Percentiles rank a stretch among this genome's conserved stretches.
Evolutionary conservation across 2,329 filamentous ascomycete species (phyloP).

Genomic region (Lachnellula occidentalis): DNA sequence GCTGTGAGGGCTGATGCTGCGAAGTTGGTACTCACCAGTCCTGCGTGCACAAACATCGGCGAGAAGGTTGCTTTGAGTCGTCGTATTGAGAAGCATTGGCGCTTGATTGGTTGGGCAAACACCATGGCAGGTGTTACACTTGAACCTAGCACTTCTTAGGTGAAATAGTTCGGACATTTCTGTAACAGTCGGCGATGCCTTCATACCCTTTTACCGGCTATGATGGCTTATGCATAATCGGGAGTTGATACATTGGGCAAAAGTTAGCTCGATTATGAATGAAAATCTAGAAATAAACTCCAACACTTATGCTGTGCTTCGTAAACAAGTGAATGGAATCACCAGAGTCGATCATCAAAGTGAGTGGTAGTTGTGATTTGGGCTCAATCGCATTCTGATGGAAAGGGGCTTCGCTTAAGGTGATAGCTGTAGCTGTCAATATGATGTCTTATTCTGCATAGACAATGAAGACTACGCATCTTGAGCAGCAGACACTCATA

Average conservation of each 20-base stretch:
- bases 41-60: conserved; percentile 92
- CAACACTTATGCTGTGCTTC: no score
- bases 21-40: conserved; percentile 86
- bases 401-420: no score
- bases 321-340: no score
- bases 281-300: neutral
- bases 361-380: no score
- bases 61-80: conserved; percentile 96
- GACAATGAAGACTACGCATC: no score
- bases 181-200: neutral
- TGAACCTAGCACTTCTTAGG: conserved; percentile 29
- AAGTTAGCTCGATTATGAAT: neutral
- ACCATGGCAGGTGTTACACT: conserved; percentile 31
- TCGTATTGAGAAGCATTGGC: conserved; percentile 99
- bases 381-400: no score
- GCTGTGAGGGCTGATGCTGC: conserved; percentile 97
- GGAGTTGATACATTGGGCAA: neutral
- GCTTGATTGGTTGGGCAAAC: conserved; percentile 85
- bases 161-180: neutral
- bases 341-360: no score
- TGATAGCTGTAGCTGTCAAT: no score
- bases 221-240: neutral
- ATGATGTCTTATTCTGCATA: no score
- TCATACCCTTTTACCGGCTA: neutral
- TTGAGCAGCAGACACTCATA: no score